Percentiles rank a stretch among this genome's conserved stretches.
phyloP scores from a whole-genome alignment of 75 land plant genomes.

The Pinus albicaulis region DNA sequence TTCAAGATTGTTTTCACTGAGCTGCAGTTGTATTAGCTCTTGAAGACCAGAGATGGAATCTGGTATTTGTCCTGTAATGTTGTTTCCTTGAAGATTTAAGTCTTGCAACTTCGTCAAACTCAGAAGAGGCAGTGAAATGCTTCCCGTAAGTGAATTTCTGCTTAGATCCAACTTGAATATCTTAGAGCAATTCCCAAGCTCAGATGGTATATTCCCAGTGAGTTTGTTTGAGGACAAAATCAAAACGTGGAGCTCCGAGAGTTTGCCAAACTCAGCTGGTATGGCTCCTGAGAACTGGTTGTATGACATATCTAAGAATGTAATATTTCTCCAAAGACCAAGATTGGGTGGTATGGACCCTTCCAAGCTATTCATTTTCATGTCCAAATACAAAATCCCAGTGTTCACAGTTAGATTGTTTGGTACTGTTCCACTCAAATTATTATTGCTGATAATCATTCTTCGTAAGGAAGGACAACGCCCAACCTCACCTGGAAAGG shows the following conservation, averaged over 20 bases:
- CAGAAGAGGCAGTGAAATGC: slow-evolving; percentile 40
- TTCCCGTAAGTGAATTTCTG: slow-evolving; percentile 42
- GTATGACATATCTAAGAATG: slow-evolving; percentile 32
- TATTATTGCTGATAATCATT: slow-evolving; percentile 35
- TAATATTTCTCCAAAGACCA: slow-evolving; percentile 30
- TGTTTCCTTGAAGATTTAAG: slow-evolving; percentile 39
- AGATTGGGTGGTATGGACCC: slow-evolving; percentile 33
- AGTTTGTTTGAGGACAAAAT: slow-evolving; percentile 28
- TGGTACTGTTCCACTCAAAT: slow-evolving; percentile 29
- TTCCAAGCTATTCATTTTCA: slow-evolving; percentile 24
- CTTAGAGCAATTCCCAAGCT: slow-evolving; percentile 27
- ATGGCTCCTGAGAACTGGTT: slow-evolving; percentile 37
- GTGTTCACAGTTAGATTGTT: slow-evolving; percentile 18
- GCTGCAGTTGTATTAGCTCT: slow-evolving; percentile 25
- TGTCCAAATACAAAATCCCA: slow-evolving; percentile 30
- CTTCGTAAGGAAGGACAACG: slow-evolving; percentile 33
- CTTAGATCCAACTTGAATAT: slow-evolving; percentile 52
- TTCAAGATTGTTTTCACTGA: slow-evolving; percentile 39
- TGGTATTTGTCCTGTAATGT: slow-evolving; percentile 37
- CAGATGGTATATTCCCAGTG: slow-evolving; percentile 42
- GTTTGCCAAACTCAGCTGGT: slow-evolving; percentile 37
- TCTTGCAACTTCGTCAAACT: slow-evolving; percentile 21
- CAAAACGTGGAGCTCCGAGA: slow-evolving; percentile 17
- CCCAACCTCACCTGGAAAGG: slow-evolving; percentile 40
- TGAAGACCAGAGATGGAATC: slow-evolving; percentile 22